Percentiles rank a stretch among this genome's conserved stretches.
These are phyloP conservation scores for Pseudozyma tsukubaensis DNA, from an alignment of 1,284 basidiomycete species.

Conservation along the genomic window DNA sequence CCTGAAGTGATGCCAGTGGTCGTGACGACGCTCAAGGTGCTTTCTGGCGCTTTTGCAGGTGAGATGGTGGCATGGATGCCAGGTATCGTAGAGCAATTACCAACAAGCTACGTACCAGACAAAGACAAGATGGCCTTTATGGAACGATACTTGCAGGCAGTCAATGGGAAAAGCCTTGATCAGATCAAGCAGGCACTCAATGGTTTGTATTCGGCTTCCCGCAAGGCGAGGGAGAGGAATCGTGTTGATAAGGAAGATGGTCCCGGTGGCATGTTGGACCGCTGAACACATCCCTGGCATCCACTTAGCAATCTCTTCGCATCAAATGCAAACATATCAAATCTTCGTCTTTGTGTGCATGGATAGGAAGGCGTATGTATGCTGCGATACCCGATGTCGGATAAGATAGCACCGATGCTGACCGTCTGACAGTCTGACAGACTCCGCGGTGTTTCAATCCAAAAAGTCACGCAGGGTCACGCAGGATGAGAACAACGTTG, in stretches of 20 bases:
- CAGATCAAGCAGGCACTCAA: slow-evolving; percentile 53
- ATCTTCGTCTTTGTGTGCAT: too few species aligned
- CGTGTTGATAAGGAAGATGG: slow-evolving; percentile 28
- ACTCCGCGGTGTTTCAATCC: slow-evolving; percentile 1
- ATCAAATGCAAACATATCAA: too few species aligned
- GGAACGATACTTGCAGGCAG: slow-evolving; percentile 66
- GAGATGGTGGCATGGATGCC: slow-evolving; percentile 81
- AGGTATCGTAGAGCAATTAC: slow-evolving; percentile 78
- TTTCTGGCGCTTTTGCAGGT: slow-evolving; percentile 77
- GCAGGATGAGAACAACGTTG: slow-evolving; percentile 6
- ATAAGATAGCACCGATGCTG: too few species aligned
- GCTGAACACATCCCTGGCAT: slow-evolving; percentile 4
- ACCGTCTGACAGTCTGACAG: too few species aligned
- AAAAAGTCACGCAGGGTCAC: not conserved
- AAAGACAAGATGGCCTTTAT: slow-evolving; percentile 82
- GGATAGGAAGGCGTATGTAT: too few species aligned
- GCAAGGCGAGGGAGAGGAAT: slow-evolving; percentile 56
- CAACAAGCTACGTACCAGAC: slow-evolving; percentile 75
- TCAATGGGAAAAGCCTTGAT: slow-evolving; percentile 34
- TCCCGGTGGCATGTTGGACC: slow-evolving; percentile 30
- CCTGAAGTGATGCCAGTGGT: slow-evolving; percentile 83
- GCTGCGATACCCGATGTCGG: too few species aligned
- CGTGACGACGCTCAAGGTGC: slow-evolving; percentile 80
- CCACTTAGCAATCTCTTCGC: not conserved
- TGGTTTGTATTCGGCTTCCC: slow-evolving; percentile 54